Evolutionary conservation across 495 filamentous ascomycete genomes (phyloP), one percentile per base, ranked within the genome.

Genomic region (Penicillium paradoxum): DNA sequence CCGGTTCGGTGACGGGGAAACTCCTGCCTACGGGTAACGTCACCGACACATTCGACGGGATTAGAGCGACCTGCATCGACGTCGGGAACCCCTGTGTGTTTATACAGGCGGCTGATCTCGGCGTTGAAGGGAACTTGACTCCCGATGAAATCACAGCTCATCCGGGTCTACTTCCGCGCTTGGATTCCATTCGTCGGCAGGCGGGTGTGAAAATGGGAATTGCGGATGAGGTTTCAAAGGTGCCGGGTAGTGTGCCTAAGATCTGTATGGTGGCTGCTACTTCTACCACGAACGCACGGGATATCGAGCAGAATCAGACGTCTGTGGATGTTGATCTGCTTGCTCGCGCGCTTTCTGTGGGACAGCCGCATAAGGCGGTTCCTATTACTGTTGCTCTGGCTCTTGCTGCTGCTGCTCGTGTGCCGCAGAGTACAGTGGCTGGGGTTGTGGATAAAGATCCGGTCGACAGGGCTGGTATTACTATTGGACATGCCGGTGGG

Each of bases 41-140:
- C 1, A 61, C 75, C 6, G 82, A 91, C 54, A 59, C 30, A 0
- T 70, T 89, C 27, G 65, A 73, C 6, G 76, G 79, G 2, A 64
- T 82, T 0, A 59, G 69, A n/a, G 82, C 78, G 2, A 81, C 71
- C 8, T 76, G 74, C 34, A 75, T 89, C 24, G 87, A 91, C 51
- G 83, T 79, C 2, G 79, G 76, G 1, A 89, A 88, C 53, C 87
- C 86, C 0, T 80, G 82, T 30, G 77, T 86, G 4, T 89, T 89
- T 60, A 71, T 89, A 0, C 66, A 66, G 7, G 79, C 79, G 2
- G 57, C 57, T 1, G 79, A 81, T 56, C 58, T 88, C 0, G 77
- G 70, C 4, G 58, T 86, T 0, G 51, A 65, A 1, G 72, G 74
- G 8, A 73, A 74, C 2, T 61, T 86, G 19, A 71, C 74, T 4